Evolutionary conservation across 768 basidiomycete species (phyloP), one percentile per base, ranked within the genome.

Genomic region (Tricholoma saponaceum): DNA sequence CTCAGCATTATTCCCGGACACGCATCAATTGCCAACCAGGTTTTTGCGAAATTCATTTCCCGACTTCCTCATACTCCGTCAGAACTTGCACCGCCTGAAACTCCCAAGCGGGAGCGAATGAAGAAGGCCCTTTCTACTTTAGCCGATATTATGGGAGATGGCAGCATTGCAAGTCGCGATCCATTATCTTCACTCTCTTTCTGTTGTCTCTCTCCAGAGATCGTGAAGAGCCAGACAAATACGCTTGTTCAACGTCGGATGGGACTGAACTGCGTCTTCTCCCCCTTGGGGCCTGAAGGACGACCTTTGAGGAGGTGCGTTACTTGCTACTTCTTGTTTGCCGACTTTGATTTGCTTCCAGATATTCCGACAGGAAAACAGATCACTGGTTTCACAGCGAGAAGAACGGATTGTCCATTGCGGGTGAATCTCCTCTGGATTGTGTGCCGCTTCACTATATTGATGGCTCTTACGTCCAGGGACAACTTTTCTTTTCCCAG

Each of bases 101-200:
- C 72, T 0, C 58, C 76, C 1, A 66, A 72, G 4, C 56, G 64
- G 20, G 80, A 84, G 25, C 79, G 84, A 22, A 85, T 89, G 79
- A 67, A 70, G 49, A 63, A 62, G 3, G 89, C 89, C 0, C 69
- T 92, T 5, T 69, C 62, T 8, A 77, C 70, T 51, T 74, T 90
- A 33, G 77, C 84, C 9, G 76, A 82, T 28, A 69, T 87, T n/a
- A 74, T 72, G 35, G 74, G 67, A 22, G 76, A 82, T 61, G 67
- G 77, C 12, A 67, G 69, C 22, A 77, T 86, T 33, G 74, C 75
- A 9, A 66, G 71, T 10, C 79, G 83, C 25, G 77, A 86, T 63
- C 83, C 87, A 10, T 57, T 65, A n/a, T 88, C 82, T 5, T 74
- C 83, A 1, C 72, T 90, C 51, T 89, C 87, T 6, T 91, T 91